A percentile compares a stretch with the other conserved stretches of the same genome.
phyloP scores from a whole-genome alignment of 768 basidiomycete genomes.

The Suillus cothurnatus region DNA sequence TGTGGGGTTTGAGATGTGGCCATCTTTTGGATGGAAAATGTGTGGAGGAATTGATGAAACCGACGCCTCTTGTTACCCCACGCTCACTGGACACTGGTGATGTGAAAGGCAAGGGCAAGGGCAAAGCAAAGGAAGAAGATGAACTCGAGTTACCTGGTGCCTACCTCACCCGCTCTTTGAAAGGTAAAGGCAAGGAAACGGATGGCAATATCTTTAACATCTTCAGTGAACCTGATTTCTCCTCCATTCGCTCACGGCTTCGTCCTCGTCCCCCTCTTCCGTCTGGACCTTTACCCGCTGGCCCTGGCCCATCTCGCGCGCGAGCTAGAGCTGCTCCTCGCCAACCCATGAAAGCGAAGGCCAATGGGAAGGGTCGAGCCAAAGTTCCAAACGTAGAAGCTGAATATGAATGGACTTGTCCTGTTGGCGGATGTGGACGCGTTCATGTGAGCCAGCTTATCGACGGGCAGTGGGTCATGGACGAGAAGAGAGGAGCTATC shows the following conservation, averaged over 20 bases:
- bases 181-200: slow-evolving; percentile 39
- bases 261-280: slow-evolving; percentile 44
- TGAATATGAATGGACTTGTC: slow-evolving; percentile 63
- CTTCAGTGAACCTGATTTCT: slow-evolving; percentile 27
- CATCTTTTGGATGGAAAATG: slow-evolving; percentile 83
- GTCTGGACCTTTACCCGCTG: slow-evolving; percentile 10
- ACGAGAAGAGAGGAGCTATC: slow-evolving; percentile 45
- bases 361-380: slow-evolving; percentile 39
- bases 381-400: slow-evolving; percentile 43
- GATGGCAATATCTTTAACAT: slow-evolving; percentile 18
- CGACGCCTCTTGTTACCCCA: slow-evolving; percentile 20
- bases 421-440: slow-evolving; percentile 56
- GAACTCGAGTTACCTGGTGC: not conserved
- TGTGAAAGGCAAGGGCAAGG: slow-evolving; percentile 38
- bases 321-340: slow-evolving; percentile 7
- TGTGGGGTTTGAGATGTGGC: slow-evolving; percentile 78
- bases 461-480: slow-evolving; percentile 62
- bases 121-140: slow-evolving; percentile 11
- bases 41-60: slow-evolving; percentile 57
- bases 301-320: slow-evolving; percentile 9
- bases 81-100: slow-evolving; percentile 13
- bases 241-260: slow-evolving; percentile 55
- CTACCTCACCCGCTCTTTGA: not conserved
- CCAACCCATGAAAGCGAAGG: slow-evolving; percentile 19
- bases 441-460: slow-evolving; percentile 60